Evolutionary conservation across 163 green algal species (phyloP).

Genomic region (Coccomyxa subellipsoidea): DNA sequence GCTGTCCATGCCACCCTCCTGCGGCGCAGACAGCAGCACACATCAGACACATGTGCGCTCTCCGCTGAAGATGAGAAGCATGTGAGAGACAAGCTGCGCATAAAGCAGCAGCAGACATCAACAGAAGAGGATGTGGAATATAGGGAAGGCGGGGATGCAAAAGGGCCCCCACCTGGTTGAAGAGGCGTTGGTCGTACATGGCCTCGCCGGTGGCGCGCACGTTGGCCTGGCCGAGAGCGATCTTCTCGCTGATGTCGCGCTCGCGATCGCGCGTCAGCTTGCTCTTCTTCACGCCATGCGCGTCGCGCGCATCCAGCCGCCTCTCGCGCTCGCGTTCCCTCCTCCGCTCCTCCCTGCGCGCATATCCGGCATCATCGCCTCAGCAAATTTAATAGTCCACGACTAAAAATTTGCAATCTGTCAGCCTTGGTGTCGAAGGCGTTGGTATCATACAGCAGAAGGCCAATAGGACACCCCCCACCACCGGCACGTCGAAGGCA

Average conservation of each 20-base stretch:
- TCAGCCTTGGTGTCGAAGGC: too few species aligned
- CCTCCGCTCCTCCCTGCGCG: conserved; percentile 43
- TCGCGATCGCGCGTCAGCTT: conserved; percentile 94
- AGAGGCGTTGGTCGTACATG: conserved; percentile 96
- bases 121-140: too few species aligned
- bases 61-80: too few species aligned
- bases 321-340: conserved; percentile 90
- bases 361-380: not conserved
- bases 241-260: conserved; percentile 90
- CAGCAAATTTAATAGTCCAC: not conserved
- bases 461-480: too few species aligned
- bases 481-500: too few species aligned
- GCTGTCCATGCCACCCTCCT: conserved; percentile 61
- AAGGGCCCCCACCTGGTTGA: conserved; percentile 73
- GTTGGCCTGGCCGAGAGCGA: conserved; percentile 81
- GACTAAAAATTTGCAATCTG: not conserved
- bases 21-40: not conserved
- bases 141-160: not conserved
- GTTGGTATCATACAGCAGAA: too few species aligned
- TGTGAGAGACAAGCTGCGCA: too few species aligned
- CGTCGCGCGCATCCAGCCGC: conserved; percentile 75
- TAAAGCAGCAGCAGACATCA: too few species aligned
- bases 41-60: not conserved
- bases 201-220: conserved; percentile 64
- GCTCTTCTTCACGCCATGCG: conserved; percentile 79